Evolutionary conservation across 371 early-diverging fungal species (phyloP).

Genomic region (Mortierella sp.): DNA sequence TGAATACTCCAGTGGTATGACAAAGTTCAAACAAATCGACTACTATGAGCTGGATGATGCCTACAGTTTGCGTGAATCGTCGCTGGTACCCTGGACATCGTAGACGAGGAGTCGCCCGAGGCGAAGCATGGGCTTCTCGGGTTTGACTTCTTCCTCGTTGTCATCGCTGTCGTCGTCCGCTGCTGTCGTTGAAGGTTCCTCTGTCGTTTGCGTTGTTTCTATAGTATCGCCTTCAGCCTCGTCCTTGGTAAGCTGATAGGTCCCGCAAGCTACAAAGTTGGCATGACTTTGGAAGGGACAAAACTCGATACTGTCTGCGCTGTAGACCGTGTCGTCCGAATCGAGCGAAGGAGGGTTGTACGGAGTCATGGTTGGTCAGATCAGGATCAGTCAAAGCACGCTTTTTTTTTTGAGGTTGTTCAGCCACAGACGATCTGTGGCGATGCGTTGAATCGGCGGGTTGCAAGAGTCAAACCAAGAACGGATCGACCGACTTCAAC

Average conservation of each 20-base stretch:
- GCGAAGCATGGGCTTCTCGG: slow-evolving; percentile 44
- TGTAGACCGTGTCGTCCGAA: slow-evolving; percentile 76
- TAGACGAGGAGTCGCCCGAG: slow-evolving; percentile 58
- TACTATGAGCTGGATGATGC: no score
- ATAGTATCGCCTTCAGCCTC: slow-evolving; percentile 42
- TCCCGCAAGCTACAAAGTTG: slow-evolving; percentile 76
- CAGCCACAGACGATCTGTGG: no score
- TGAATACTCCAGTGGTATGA: not conserved
- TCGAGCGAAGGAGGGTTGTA: slow-evolving; percentile 54
- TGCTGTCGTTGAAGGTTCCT: not conserved
- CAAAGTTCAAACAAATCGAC: no score
- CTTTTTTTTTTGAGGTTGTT: not conserved
- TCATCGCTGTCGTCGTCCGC: slow-evolving; percentile 37
- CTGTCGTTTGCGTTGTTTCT: slow-evolving; percentile 12
- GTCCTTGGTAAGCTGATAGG: slow-evolving; percentile 75
- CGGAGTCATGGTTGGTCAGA: slow-evolving; percentile 25
- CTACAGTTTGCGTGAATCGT: slow-evolving; percentile 33
- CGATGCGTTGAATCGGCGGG: no score
- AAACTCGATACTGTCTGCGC: slow-evolving; percentile 86
- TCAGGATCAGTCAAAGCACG: not conserved
- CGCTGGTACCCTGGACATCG: slow-evolving; percentile 16
- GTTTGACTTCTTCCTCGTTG: slow-evolving; percentile 22
- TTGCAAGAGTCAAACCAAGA: no score
- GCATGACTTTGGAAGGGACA: slow-evolving; percentile 67
- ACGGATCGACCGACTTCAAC: no score